Evolutionary conservation across 306 rosid species (phyloP), one percentile per base, ranked within the genome.

Genomic region (Sechiopsis laciniata): DNA sequence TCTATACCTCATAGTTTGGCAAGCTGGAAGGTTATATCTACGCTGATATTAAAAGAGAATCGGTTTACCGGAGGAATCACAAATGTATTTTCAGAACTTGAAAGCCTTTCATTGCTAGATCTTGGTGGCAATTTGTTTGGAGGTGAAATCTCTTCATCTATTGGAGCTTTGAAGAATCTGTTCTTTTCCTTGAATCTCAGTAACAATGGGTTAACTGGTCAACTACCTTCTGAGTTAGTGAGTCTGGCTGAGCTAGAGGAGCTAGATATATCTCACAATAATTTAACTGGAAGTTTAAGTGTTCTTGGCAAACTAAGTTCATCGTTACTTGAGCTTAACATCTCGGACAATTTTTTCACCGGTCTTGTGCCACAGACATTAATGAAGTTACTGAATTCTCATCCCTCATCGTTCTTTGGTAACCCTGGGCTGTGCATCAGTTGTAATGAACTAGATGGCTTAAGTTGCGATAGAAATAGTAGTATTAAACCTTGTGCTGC

Each of bases 71-170:
- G 97, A 8, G 86, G 89, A 14, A 78, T 94, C 76, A 90, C 92
- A 0, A 37, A 7, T 50, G 83, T 90, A 82, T 68, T 94, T 50
- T 79, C 80, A 0, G 82, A 80, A 17, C 83, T 87, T 75, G 52
- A 52, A 51, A 61, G 14, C 73, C 91, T 94, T 59, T 70, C 20
- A 9, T 85, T 82, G 81, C 87, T 94, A 60, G 86, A 85, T 21
- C 86, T 94, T 73, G 97, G 96, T 32, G 96, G 96, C 53, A 94
- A 94, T 78, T 61, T 57, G 74, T 74, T 94, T 14, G 90, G 85
- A 62, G 97, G 98, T 13, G 80, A 75, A 74, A 87, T 94, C 79
- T 90, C 96, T n/a, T 20, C 79, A 21, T 81, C 87, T 0, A 7
- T 94, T 73, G 98, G 94, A 79, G 72, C 80, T 56, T 53, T 90